These are phyloP conservation scores for Populus pruinosa DNA, from an alignment of 345 rosid species.

Conservation along the genomic window DNA sequence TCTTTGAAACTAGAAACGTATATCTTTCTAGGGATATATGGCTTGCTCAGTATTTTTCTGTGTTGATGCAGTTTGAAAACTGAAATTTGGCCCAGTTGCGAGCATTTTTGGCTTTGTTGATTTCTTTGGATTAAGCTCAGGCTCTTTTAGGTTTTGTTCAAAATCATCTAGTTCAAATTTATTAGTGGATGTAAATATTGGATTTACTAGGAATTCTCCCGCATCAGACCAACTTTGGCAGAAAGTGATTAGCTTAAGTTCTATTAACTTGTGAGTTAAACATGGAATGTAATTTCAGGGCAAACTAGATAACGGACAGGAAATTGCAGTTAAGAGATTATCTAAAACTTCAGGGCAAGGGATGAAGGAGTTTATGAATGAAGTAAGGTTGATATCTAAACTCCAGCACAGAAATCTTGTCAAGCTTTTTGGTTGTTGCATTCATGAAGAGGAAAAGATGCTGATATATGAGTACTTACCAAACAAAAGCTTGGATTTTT, in stretches of 20 bases:
- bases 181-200: background rate
- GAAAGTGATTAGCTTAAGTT: too few relatives aligned
- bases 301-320: constrained; percentile 10
- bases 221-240: background rate
- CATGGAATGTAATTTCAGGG: constrained; percentile 9
- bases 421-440: constrained; percentile 16
- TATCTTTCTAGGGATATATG: too few relatives aligned
- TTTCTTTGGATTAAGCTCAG: too few relatives aligned
- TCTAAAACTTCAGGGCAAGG: constrained; percentile 16
- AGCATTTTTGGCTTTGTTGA: too few relatives aligned
- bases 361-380: constrained; percentile 15
- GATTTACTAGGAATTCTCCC: background rate
- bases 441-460: constrained; percentile 11
- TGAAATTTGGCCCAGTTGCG: too few relatives aligned
- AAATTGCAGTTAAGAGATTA: constrained; percentile 16
- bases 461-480: constrained; percentile 16
- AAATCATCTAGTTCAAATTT: background rate
- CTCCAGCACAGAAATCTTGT: constrained; percentile 27
- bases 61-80: too few relatives aligned
- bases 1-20: too few relatives aligned
- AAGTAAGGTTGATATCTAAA: constrained; percentile 15
- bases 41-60: too few relatives aligned
- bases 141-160: too few relatives aligned
- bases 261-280: background rate
- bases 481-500: constrained; percentile 12